Evolutionary conservation across 2,329 filamentous ascomycete species (phyloP).

Genomic region (Rasamsonia emersonii): DNA sequence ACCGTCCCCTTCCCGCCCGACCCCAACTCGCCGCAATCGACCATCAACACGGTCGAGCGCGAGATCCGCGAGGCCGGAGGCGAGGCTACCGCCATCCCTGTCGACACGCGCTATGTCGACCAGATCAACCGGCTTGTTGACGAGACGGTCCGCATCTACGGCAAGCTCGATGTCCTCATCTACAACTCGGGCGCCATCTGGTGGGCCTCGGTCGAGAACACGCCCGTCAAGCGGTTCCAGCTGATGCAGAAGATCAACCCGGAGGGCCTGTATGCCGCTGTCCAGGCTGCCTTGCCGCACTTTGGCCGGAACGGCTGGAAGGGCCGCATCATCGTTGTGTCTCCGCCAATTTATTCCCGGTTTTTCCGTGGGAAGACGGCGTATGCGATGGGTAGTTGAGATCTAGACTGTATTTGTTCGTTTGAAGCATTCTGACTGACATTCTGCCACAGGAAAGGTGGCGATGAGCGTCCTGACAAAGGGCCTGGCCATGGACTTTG

Average conservation of each 20-base stretch:
- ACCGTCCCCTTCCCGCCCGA: conserved; percentile 60
- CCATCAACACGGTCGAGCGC: conserved; percentile 68
- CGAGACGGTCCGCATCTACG: conserved; percentile 50
- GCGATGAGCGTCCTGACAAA: conserved; percentile 76
- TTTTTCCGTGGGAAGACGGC: conserved; percentile 82
- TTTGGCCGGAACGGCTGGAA: conserved; percentile 47
- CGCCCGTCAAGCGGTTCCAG: conserved; percentile 66
- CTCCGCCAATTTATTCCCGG: conserved; percentile 74
- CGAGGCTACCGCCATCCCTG: conserved; percentile 55
- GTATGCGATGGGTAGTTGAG: conserved; percentile 61
- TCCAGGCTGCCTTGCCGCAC: conserved; percentile 62
- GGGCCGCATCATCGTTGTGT: conserved; percentile 67
- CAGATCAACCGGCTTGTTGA: conserved; percentile 55
- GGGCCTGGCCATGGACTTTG: conserved; percentile 74
- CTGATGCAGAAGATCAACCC: conserved; percentile 68
- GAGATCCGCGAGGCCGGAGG: conserved; percentile 62
- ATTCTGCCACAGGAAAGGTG: conserved; percentile 50
- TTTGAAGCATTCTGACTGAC: background rate
- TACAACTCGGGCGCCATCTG: conserved; percentile 84
- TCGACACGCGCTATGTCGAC: conserved; percentile 59
- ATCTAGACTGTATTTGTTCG: too few species aligned
- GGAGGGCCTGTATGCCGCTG: conserved; percentile 63
- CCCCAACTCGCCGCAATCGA: conserved; percentile 65
- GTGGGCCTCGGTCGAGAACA: conserved; percentile 68
- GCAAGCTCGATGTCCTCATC: conserved; percentile 62